Percentiles rank a stretch among this genome's conserved stretches.
phyloP scores from a whole-genome alignment of 805 yeast genomes.

The Yarrowia porcina region DNA sequence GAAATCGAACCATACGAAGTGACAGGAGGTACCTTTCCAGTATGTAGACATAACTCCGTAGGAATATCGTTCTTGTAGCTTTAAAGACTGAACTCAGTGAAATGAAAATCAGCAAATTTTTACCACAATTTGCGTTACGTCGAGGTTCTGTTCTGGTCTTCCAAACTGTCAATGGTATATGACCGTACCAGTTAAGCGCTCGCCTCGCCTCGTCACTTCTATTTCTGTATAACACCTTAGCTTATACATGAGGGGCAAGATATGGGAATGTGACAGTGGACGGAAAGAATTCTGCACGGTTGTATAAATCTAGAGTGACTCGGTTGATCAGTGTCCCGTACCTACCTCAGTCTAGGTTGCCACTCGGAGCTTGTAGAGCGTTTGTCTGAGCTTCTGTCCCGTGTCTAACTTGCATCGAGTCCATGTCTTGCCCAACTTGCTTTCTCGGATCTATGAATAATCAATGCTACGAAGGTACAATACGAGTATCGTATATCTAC shows the following conservation, averaged over 20 bases:
- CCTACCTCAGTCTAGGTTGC: neutral
- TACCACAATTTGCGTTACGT: neutral
- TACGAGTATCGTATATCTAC: too few species aligned
- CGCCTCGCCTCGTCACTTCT: too few species aligned
- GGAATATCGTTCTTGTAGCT: neutral
- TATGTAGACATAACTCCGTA: neutral
- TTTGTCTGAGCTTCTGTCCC: too few species aligned
- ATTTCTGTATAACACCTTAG: too few species aligned
- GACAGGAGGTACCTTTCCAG: too few species aligned
- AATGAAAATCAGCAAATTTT: too few species aligned
- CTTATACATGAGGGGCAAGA: neutral
- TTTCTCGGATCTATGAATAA: neutral
- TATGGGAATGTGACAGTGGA: neutral
- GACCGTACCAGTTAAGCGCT: too few species aligned
- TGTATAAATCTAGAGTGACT: conserved; percentile 4
- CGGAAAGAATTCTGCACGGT: too few species aligned
- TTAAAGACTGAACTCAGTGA: neutral
- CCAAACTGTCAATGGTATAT: too few species aligned
- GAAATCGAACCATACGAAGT: too few species aligned
- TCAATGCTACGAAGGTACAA: neutral
- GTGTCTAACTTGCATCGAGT: neutral
- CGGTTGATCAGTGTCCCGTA: neutral
- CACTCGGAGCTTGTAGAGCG: neutral
- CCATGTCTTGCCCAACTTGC: neutral
- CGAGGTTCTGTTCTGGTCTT: too few species aligned